Conservation (phyloP, 352 stramenopile species). For the Globisporangium spinosum region DNA sequence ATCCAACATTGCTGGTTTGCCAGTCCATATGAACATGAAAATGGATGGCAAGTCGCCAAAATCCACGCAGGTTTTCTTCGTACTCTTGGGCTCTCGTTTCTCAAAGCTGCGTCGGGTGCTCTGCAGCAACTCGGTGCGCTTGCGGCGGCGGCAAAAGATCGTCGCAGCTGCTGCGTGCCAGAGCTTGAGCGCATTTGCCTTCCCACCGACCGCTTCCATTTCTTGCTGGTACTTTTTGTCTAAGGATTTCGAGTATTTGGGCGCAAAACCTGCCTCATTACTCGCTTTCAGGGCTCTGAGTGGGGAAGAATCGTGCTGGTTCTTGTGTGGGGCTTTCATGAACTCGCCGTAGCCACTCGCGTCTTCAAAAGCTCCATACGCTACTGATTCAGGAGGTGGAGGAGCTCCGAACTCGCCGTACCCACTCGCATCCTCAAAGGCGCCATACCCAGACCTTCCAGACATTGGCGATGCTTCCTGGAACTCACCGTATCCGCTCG, state of each 20-base stretch:
- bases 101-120: constrained; percentile 54
- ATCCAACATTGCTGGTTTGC: background rate
- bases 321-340: constrained; percentile 17
- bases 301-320: constrained; percentile 2
- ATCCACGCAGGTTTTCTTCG: constrained; percentile 5
- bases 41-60: background rate
- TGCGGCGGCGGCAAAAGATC: constrained; percentile 38
- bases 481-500: constrained; percentile 40
- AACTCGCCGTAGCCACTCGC: constrained; percentile 45
- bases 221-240: constrained; percentile 42
- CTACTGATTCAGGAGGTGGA: constrained; percentile 8
- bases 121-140: constrained; percentile 48
- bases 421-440: constrained; percentile 29
- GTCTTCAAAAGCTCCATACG: constrained; percentile 30
- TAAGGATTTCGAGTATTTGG: constrained; percentile 24
- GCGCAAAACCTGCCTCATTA: constrained; percentile 1
- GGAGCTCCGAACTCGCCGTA: constrained; percentile 26
- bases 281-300: constrained; percentile 6
- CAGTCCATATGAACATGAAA: background rate
- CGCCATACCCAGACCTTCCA: constrained; percentile 25
- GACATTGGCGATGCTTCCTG: background rate
- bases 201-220: constrained; percentile 31
- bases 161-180: constrained; percentile 34
- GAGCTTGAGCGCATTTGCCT: constrained; percentile 26
- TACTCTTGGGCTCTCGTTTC: constrained; percentile 47